A percentile compares a stretch with the other conserved stretches of the same genome.
Conservation (phyloP, 2,329 filamentous ascomycete species). For the Aureobasidium uvarum region DNA sequence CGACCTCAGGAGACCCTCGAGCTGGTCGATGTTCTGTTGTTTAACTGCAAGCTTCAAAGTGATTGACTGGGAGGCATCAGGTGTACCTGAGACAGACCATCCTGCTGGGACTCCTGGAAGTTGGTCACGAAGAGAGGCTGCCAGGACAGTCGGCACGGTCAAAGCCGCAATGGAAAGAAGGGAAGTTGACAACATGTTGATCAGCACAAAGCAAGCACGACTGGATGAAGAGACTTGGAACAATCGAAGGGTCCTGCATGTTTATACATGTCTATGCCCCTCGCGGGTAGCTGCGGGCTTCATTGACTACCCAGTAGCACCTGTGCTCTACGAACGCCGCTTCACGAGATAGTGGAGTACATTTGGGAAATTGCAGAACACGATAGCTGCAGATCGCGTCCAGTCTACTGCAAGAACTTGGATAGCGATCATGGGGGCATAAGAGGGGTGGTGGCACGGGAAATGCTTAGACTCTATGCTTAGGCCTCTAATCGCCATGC, state of each 20-base stretch:
- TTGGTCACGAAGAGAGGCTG: slow-evolving; percentile 17
- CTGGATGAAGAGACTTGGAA: not conserved
- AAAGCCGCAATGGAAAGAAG: slow-evolving; percentile 21
- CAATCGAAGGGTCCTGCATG: not conserved
- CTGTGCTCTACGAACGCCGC: not conserved
- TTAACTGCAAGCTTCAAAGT: slow-evolving; percentile 21
- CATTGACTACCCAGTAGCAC: not conserved
- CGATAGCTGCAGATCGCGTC: slow-evolving; percentile 3
- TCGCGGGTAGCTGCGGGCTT: slow-evolving; percentile 5
- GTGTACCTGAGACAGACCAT: slow-evolving; percentile 19
- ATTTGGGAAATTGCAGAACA: slow-evolving; percentile 8
- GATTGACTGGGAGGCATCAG: slow-evolving; percentile 13
- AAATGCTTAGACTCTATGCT: slow-evolving; percentile 15
- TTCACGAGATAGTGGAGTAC: slow-evolving; percentile 6
- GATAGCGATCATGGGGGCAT: slow-evolving; percentile 1
- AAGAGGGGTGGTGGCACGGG: not conserved
- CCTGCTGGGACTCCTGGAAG: slow-evolving; percentile 16
- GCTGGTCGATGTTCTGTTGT: slow-evolving; percentile 21
- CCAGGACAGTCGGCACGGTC: slow-evolving; percentile 8
- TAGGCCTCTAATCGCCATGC: not conserved
- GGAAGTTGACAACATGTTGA: slow-evolving; percentile 15
- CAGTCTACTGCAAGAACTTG: slow-evolving; percentile 13
- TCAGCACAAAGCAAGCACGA: not conserved
- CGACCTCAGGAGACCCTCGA: slow-evolving; percentile 15
- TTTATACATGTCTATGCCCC: slow-evolving; percentile 7